Evolutionary conservation across 106 monocot species (phyloP).

Genomic region (Agapanthus africanus): DNA sequence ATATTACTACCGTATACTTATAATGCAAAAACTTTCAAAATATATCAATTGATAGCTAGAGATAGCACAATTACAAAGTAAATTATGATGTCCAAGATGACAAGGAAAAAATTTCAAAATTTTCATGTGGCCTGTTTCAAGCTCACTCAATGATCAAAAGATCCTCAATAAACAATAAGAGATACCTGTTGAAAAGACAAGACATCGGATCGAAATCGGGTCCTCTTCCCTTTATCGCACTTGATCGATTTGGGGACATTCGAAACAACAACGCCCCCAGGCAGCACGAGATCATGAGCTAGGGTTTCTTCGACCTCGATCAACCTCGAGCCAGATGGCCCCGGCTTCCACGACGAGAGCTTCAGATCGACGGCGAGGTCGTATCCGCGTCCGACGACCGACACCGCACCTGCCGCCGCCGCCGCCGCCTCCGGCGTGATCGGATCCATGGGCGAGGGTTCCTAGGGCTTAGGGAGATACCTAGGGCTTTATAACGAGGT

Average conservation of each 20-base stretch:
- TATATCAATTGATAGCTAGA: too few relatives aligned
- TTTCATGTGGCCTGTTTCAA: too few relatives aligned
- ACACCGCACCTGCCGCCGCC: conserved; percentile 52
- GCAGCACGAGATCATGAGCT: conserved; percentile 40
- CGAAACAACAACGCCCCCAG: conserved; percentile 46
- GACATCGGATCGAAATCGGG: conserved; percentile 62
- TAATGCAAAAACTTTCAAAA: too few relatives aligned
- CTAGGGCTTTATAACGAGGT: background rate
- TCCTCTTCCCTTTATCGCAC: conserved; percentile 77
- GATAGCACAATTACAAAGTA: too few relatives aligned
- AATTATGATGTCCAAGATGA: too few relatives aligned
- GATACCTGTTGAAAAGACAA: conserved; percentile 63
- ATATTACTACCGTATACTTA: too few relatives aligned
- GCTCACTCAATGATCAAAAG: too few relatives aligned
- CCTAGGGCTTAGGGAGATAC: conserved; percentile 2
- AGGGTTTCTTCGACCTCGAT: conserved; percentile 29
- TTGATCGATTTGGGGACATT: conserved; percentile 38
- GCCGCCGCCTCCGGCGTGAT: conserved; percentile 36
- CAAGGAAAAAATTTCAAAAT: too few relatives aligned
- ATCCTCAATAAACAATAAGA: too few relatives aligned
- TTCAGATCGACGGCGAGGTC: conserved; percentile 50
- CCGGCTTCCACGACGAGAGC: conserved; percentile 26
- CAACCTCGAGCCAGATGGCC: conserved; percentile 24
- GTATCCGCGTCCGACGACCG: conserved; percentile 66
- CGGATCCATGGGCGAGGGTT: background rate